Evolutionary conservation across 2,329 filamentous ascomycete genomes (phyloP).

Genomic region (Raffaelea deltoideospora): DNA sequence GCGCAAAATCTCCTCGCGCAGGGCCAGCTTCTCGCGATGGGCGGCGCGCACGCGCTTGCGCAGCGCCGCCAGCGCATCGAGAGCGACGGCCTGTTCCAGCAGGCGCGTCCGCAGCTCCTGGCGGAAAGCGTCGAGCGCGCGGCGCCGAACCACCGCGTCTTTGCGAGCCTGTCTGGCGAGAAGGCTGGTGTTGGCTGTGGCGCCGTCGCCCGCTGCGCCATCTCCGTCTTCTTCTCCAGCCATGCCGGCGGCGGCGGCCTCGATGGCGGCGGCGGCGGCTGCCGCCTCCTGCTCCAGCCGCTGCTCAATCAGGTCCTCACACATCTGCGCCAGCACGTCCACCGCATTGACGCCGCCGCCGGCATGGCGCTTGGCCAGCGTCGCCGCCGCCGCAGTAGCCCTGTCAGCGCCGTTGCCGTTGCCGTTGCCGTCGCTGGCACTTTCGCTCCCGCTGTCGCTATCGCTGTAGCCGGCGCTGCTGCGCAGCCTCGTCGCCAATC

Average conservation of each 20-base stretch:
- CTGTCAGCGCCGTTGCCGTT: conserved; percentile 21
- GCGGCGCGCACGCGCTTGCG: conserved; percentile 40
- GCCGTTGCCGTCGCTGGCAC: background rate
- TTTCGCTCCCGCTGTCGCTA: background rate
- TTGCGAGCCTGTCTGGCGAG: conserved; percentile 19
- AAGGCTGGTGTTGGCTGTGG: background rate
- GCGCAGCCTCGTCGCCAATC: background rate
- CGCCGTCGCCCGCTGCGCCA: background rate
- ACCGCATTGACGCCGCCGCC: conserved; percentile 43
- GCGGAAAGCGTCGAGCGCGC: conserved; percentile 41
- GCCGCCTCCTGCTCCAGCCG: conserved; percentile 29
- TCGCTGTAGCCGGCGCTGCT: conserved; percentile 6
- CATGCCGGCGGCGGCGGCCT: conserved; percentile 7
- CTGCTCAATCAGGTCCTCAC: conserved; percentile 41
- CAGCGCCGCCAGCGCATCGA: conserved; percentile 43
- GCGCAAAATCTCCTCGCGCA: conserved; percentile 45
- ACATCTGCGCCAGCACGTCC: conserved; percentile 47
- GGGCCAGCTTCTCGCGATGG: conserved; percentile 38
- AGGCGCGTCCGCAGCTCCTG: conserved; percentile 40
- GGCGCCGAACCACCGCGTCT: conserved; percentile 38
- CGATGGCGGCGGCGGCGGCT: conserved; percentile 22
- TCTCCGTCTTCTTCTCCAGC: conserved; percentile 27
- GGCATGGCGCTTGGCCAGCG: conserved; percentile 33
- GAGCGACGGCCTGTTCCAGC: conserved; percentile 43
- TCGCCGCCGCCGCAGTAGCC: conserved; percentile 29